These are phyloP conservation scores for Rhypophila decipiens DNA, from an alignment of 495 filamentous ascomycete species.

Conservation along the genomic window DNA sequence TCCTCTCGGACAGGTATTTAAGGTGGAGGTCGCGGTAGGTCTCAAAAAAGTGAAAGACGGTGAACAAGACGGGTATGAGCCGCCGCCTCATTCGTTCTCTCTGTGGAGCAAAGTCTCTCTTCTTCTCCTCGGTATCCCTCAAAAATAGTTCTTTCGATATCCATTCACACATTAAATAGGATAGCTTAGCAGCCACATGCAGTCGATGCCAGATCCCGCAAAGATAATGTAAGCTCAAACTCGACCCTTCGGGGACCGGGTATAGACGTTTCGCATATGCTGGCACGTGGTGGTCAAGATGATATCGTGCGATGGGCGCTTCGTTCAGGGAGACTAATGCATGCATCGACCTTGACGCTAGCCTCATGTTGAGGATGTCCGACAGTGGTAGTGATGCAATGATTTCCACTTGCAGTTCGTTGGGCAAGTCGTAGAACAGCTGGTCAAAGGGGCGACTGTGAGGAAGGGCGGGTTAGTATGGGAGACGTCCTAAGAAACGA, in stretches of 20 bases:
- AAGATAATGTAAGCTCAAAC: constrained; percentile 48
- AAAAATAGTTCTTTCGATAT: constrained; percentile 53
- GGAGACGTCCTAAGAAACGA: no score
- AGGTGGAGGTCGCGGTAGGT: constrained; percentile 49
- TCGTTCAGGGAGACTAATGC: constrained; percentile 51
- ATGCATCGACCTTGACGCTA: constrained; percentile 48
- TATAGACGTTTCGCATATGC: constrained; percentile 48
- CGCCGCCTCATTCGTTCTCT: constrained; percentile 50
- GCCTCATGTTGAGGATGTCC: constrained; percentile 44
- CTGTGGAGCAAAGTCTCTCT: constrained; percentile 46
- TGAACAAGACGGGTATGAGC: constrained; percentile 48
- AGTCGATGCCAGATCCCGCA: constrained; percentile 54
- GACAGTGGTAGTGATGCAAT: constrained; percentile 49
- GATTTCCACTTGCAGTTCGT: constrained; percentile 51
- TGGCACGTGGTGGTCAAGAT: constrained; percentile 47
- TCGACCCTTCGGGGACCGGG: constrained; percentile 34
- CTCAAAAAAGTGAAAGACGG: constrained; percentile 55
- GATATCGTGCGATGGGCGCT: constrained; percentile 48
- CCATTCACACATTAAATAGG: constrained; percentile 47
- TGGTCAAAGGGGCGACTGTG: constrained; percentile 37
- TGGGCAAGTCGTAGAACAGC: constrained; percentile 45
- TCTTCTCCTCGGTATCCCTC: constrained; percentile 41
- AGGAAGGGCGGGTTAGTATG: constrained; percentile 6
- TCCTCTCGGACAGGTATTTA: constrained; percentile 39
- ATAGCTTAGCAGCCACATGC: constrained; percentile 49